Evolutionary conservation across 352 stramenopile species (phyloP).

Genomic region (Pelagophyceae sp.): DNA sequence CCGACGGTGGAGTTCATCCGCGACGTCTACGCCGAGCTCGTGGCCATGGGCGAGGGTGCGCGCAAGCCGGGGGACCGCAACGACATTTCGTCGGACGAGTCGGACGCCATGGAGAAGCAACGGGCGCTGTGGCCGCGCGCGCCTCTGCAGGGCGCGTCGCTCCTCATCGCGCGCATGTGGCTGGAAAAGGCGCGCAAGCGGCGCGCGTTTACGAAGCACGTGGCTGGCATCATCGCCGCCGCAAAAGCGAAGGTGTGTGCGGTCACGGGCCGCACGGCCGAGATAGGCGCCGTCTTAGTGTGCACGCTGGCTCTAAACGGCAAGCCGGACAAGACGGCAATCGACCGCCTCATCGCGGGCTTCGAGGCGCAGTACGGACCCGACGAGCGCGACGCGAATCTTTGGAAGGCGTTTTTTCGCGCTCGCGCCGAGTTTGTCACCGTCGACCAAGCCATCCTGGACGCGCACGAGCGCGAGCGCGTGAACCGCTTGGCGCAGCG

Average conservation of each 20-base stretch:
- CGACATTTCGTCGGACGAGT: slow-evolving; percentile 80
- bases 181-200: slow-evolving; percentile 80
- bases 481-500: slow-evolving; percentile 43
- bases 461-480: slow-evolving; percentile 42
- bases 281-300: slow-evolving; percentile 7
- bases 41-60: slow-evolving; percentile 62
- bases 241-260: slow-evolving; percentile 68
- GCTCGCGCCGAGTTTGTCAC: slow-evolving; percentile 82
- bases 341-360: slow-evolving; percentile 48
- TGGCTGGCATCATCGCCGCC: slow-evolving; percentile 65
- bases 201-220: slow-evolving; percentile 71
- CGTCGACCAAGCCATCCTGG: slow-evolving; percentile 80
- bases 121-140: slow-evolving; percentile 59
- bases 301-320: slow-evolving; percentile 1
- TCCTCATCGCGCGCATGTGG: slow-evolving; percentile 81
- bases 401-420: slow-evolving; percentile 93
- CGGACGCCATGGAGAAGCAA: slow-evolving; percentile 73
- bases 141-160: slow-evolving; percentile 60
- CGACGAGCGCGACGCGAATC: slow-evolving; percentile 68
- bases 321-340: slow-evolving; percentile 48
- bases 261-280: slow-evolving; percentile 34
- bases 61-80: slow-evolving; percentile 68
- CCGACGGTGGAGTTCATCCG: slow-evolving; percentile 84
- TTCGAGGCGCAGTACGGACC: slow-evolving; percentile 68
- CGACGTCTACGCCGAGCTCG: slow-evolving; percentile 88